Percentiles rank a stretch among this genome's conserved stretches.
Evolutionary conservation across 306 rosid species (phyloP).

Genomic region (Betula pendula): DNA sequence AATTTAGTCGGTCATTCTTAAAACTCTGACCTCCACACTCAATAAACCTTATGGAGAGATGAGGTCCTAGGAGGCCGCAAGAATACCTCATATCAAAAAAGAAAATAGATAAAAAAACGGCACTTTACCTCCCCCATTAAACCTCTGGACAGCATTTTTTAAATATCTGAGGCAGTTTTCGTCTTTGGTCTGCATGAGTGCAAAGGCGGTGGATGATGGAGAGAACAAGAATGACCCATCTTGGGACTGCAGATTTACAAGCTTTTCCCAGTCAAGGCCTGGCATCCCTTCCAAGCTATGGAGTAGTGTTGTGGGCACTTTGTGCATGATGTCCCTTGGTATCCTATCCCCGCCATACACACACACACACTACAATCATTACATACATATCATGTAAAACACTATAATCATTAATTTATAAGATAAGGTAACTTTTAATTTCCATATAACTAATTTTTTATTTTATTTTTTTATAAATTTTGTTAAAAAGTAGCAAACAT

Average conservation of each 20-base stretch:
- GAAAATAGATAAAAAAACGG: background rate
- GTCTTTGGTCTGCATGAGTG: constrained; percentile 72
- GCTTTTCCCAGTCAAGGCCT: constrained; percentile 74
- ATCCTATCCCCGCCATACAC: constrained; percentile 51
- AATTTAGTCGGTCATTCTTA: no score
- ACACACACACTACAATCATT: constrained; percentile 30
- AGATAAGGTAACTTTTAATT: no score
- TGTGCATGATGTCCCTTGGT: constrained; percentile 85
- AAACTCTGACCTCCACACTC: no score
- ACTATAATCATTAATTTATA: no score
- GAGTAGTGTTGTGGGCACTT: constrained; percentile 79
- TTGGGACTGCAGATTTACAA: constrained; percentile 75
- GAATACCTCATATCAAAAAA: no score
- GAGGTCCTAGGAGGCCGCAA: no score
- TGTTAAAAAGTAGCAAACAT: constrained; percentile 23
- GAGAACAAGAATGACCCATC: constrained; percentile 93
- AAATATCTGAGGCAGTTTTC: constrained; percentile 65
- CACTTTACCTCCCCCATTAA: constrained; percentile 85
- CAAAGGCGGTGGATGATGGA: constrained; percentile 95
- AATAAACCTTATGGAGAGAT: no score
- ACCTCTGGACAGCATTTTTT: constrained; percentile 46
- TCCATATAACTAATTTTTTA: no score
- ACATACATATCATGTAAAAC: constrained; percentile 16
- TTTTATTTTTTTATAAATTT: no score
- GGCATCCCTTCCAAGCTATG: constrained; percentile 97